Evolutionary conservation across 2,329 filamentous ascomycete species (phyloP), one percentile per base, ranked within the genome.

Genomic region (Alternaria ventricosa): DNA sequence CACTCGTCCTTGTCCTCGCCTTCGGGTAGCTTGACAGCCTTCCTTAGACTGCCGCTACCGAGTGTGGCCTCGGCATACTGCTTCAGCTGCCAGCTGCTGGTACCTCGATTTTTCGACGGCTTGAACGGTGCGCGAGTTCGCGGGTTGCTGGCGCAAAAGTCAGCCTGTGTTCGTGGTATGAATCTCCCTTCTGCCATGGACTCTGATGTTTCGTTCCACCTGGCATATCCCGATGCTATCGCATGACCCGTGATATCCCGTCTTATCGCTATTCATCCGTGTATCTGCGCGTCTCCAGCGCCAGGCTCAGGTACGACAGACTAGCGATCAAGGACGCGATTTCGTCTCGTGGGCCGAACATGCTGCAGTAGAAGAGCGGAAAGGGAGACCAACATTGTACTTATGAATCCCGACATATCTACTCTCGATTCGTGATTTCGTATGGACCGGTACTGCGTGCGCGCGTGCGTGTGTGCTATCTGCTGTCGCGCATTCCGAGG

Each of bases 51-150:
- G 53, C 96, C 96, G 72, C 93, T 96, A 36, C 96, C 96, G 41
- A 99, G 87, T 11, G 96, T 99, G 49, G 96, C 96, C 81, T 99
- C 96, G 56, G 96, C 96, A 86, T 98, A 99, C 81, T 99, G 96
- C 81, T 96, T 91, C 72, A 99, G 86, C 82, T 98, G 96, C 84
- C 97, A 97, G 80, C 87, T 96, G 73, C 89, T 92, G 57, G 93
- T 96, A 61, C 94, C 94, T 80, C 96, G 96, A 76, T 90, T 91
- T 66, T 91, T 91, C 75, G 94, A 92, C 41, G 95, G 93, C 78
- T 94, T 93, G 85, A 98, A 98, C 71, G 96, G 92, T 76, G 92
- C 94, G 81, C 92, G 90, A 71, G 92, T 93, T 76, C 94, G 91
- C 80, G 94, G 90, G 84, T 96, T 96, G 72, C 93, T 96, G 74